phyloP scores from a whole-genome alignment of 176 grass and related monocot genomes.

The Pharus latifolius region DNA sequence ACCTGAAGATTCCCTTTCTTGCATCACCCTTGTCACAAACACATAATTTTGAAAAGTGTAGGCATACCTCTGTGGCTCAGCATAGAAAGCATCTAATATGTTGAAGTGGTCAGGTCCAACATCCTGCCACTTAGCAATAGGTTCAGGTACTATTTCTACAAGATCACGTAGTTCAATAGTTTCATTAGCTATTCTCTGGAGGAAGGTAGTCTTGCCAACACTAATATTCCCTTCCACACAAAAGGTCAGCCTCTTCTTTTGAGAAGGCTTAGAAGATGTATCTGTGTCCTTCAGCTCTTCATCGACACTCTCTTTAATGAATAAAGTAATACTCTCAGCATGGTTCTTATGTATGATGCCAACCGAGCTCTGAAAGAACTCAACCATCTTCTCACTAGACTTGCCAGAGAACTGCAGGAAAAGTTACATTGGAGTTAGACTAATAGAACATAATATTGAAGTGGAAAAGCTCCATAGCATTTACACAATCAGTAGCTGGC shows the following conservation, averaged over 20 bases:
- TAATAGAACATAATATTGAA: neutral
- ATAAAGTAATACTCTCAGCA: slow-evolving; percentile 84
- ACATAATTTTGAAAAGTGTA: slow-evolving; percentile 99
- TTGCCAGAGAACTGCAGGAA: slow-evolving; percentile 66
- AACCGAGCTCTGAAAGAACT: slow-evolving; percentile 75
- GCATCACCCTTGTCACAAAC: slow-evolving; percentile 97
- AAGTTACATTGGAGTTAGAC: neutral
- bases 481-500: neutral
- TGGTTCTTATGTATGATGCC: slow-evolving; percentile 96
- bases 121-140: slow-evolving; percentile 90
- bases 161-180: slow-evolving; percentile 91
- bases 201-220: slow-evolving; percentile 90
- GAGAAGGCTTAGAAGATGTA: slow-evolving; percentile 25
- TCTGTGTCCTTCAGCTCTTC: slow-evolving; percentile 53
- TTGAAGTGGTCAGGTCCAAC: slow-evolving; percentile 96
- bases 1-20: slow-evolving; percentile 88
- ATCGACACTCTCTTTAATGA: slow-evolving; percentile 88
- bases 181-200: slow-evolving; percentile 95
- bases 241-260: slow-evolving; percentile 81
- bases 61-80: slow-evolving; percentile 80
- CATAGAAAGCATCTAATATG: slow-evolving; percentile 88
- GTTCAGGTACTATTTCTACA: slow-evolving; percentile 93
- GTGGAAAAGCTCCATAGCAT: neutral
- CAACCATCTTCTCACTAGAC: slow-evolving; percentile 79
- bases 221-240: slow-evolving; percentile 99